Conservation (phyloP, 345 rosid genomes). For the Syzygium jambos region DNA sequence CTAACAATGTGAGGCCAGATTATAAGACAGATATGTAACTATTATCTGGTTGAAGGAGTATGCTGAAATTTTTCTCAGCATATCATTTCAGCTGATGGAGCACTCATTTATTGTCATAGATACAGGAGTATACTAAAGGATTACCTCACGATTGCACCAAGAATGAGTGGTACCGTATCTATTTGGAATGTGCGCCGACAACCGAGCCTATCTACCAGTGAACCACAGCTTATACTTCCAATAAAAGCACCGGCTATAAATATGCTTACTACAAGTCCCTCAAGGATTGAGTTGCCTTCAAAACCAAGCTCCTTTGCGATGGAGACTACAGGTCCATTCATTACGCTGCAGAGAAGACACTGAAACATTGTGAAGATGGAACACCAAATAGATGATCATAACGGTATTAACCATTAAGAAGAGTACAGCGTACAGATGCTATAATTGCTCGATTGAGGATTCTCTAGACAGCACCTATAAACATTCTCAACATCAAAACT, state of each 20-base stretch:
- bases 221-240: slow-evolving; percentile 59
- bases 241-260: slow-evolving; percentile 74
- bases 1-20: neutral
- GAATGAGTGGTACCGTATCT: slow-evolving; percentile 42
- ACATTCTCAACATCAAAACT: neutral
- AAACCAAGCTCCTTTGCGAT: slow-evolving; percentile 69
- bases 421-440: neutral
- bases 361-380: neutral
- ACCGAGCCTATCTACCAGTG: slow-evolving; percentile 55
- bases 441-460: neutral
- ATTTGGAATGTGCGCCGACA: slow-evolving; percentile 64
- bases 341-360: slow-evolving; percentile 36
- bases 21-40: neutral
- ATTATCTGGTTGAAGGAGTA: neutral
- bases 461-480: neutral
- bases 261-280: slow-evolving; percentile 80
- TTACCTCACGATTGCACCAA: slow-evolving; percentile 66
- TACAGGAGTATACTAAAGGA: neutral
- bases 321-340: slow-evolving; percentile 79
- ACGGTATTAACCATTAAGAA: neutral
- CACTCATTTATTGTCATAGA: neutral
- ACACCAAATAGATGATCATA: neutral
- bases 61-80: neutral
- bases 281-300: slow-evolving; percentile 57
- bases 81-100: neutral